These are phyloP conservation scores for Maudiozyma bulderi DNA, from an alignment of 805 yeast genomes.

Conservation along the genomic window DNA sequence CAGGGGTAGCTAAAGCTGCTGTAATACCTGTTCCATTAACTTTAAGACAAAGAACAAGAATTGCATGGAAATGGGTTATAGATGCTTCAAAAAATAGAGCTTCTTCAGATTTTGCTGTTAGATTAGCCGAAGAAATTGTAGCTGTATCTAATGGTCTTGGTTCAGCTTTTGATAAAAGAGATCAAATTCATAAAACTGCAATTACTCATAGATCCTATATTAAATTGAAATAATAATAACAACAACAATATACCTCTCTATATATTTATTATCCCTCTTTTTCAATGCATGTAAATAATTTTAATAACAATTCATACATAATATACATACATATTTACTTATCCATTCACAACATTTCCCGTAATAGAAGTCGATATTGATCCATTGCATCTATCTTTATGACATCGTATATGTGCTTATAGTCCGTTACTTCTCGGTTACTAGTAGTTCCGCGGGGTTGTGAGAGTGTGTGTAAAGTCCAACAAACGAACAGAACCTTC, in stretches of 20 bases:
- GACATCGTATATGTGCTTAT: too few species aligned
- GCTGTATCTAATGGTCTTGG: slow-evolving; percentile 70
- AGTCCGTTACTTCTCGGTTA: too few species aligned
- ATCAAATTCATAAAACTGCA: slow-evolving; percentile 76
- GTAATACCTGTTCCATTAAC: slow-evolving; percentile 77
- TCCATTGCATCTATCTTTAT: too few species aligned
- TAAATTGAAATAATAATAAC: slow-evolving; percentile 31
- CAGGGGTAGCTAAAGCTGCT: slow-evolving; percentile 77
- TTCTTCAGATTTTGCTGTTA: slow-evolving; percentile 72
- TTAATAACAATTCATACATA: too few species aligned
- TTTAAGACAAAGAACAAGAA: slow-evolving; percentile 72
- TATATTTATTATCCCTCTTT: neutral
- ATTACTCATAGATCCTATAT: slow-evolving; percentile 80
- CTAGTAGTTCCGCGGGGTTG: too few species aligned
- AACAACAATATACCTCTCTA: too few species aligned
- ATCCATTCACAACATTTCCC: too few species aligned
- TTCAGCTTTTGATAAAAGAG: slow-evolving; percentile 74
- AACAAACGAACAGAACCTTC: too few species aligned
- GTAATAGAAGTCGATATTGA: too few species aligned
- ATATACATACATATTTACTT: too few species aligned
- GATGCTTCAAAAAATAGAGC: slow-evolving; percentile 76
- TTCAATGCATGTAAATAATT: neutral
- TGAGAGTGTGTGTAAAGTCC: too few species aligned
- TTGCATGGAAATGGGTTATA: slow-evolving; percentile 84
- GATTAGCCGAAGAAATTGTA: slow-evolving; percentile 83